These are phyloP conservation scores for Leccinum broughii DNA, from an alignment of 768 basidiomycete genomes.

Conservation along the genomic window DNA sequence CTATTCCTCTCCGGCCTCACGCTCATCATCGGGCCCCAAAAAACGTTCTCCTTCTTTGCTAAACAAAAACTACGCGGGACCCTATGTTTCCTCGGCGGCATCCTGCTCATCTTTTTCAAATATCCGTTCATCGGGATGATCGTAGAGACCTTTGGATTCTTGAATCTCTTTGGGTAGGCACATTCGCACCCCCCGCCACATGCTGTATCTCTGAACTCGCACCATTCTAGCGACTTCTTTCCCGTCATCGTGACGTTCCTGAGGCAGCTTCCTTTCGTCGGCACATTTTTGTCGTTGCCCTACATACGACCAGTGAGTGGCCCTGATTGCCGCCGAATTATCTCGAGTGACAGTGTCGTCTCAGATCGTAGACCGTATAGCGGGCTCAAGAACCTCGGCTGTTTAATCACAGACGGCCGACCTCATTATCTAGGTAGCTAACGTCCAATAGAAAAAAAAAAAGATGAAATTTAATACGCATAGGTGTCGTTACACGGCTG, in stretches of 20 bases:
- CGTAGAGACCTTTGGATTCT: slow-evolving; percentile 94
- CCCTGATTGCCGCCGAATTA: neutral
- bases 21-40: slow-evolving; percentile 94
- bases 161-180: slow-evolving; percentile 91
- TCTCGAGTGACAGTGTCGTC: slow-evolving; percentile 7
- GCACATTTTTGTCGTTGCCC: slow-evolving; percentile 81
- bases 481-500: slow-evolving; percentile 2
- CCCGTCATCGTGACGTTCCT: slow-evolving; percentile 97
- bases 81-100: slow-evolving; percentile 83
- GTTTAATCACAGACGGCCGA: slow-evolving; percentile 43
- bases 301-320: slow-evolving; percentile 76
- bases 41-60: slow-evolving; percentile 98
- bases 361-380: slow-evolving; percentile 77
- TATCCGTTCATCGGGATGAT: slow-evolving; percentile 93
- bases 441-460: slow-evolving; percentile 13
- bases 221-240: slow-evolving; percentile 84
- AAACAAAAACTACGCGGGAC: slow-evolving; percentile 94
- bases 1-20: slow-evolving; percentile 94
- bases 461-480: slow-evolving; percentile 18
- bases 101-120: slow-evolving; percentile 91
- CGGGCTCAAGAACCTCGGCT: slow-evolving; percentile 74
- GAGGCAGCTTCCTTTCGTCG: slow-evolving; percentile 90
- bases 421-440: slow-evolving; percentile 9
- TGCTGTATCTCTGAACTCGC: slow-evolving; percentile 4
- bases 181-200: neutral